phyloP scores from a whole-genome alignment of 768 basidiomycete species.

The Boletus reticuloceps region DNA sequence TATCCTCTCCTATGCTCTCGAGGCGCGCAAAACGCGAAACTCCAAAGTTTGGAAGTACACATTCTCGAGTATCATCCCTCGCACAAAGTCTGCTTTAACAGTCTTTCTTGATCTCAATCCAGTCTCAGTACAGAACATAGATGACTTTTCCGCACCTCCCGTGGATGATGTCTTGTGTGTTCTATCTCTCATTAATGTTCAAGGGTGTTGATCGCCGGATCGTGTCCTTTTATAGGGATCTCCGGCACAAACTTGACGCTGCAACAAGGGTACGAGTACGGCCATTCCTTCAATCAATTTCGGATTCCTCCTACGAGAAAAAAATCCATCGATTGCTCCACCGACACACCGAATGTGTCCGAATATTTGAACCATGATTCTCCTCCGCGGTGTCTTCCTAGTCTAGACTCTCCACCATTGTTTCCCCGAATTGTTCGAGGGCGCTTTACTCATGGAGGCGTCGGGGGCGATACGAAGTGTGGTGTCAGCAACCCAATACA shows the following conservation, averaged over 20 bases:
- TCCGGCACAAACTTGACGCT: slow-evolving; percentile 30
- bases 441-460: not conserved
- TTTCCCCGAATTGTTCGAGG: slow-evolving; percentile 36
- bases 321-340: slow-evolving; percentile 10
- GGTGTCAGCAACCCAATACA: slow-evolving; percentile 10
- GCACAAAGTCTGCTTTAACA: slow-evolving; percentile 20
- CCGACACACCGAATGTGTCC: slow-evolving; percentile 16
- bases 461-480: not conserved
- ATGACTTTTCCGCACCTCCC: slow-evolving; percentile 30
- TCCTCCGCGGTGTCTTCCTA: slow-evolving; percentile 24
- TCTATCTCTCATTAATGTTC: not conserved
- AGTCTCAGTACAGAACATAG: slow-evolving; percentile 31
- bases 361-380: slow-evolving; percentile 33
- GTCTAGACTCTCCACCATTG: slow-evolving; percentile 40
- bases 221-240: slow-evolving; percentile 25
- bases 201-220: not conserved
- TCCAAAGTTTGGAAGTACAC: slow-evolving; percentile 36
- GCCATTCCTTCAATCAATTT: slow-evolving; percentile 28
- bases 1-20: slow-evolving; percentile 44
- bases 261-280: slow-evolving; percentile 23
- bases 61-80: slow-evolving; percentile 26
- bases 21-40: slow-evolving; percentile 46
- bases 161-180: slow-evolving; percentile 43
- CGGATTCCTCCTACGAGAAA: slow-evolving; percentile 14
- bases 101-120: slow-evolving; percentile 20